Evolutionary conservation across 768 basidiomycete genomes (phyloP), one percentile per base, ranked within the genome.

Genomic region (Neoboletus subvelutipes): DNA sequence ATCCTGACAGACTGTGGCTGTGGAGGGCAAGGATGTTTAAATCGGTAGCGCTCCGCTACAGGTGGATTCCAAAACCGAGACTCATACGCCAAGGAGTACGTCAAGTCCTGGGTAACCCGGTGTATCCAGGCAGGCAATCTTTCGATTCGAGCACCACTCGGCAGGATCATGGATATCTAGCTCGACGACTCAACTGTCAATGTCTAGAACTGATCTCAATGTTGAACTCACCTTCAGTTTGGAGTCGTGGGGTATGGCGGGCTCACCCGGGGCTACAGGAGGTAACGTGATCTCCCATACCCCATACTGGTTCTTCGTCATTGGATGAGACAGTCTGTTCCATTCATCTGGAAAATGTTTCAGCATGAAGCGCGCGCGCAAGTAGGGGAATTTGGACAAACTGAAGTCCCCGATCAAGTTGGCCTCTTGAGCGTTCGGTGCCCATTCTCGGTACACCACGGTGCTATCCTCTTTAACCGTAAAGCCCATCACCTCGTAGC

Each of bases 41-140:
- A 96, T 29, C 78, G 76, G 77, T 98, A 97, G 47, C 68, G 76
- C 60, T 91, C 76, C 26, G 80, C 75, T 40, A 76, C 67, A 20
- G 92, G 87, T 1, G 97, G 97, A 71, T 98, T 98, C 97, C 97
- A 99, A 75, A 99, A 97, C n/a, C 92, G 86, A 20, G 93, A 92
- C 58, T 99, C 97, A 71, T 96, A 99, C 7, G 91, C 82, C 15
- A 94, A 91, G 18, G 97, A 98, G 42, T 92, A 84, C 47, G 75
- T 70, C 55, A 98, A 76, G 70, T 99, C 94, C 71, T 99, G 97
- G 5, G 96, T 98, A 59, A 98, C 96, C 58, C 96, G 91, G 55
- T 75, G 86, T 66, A 93, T 94, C 97, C 96, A 99, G 5, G 90
- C 86, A 5, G 97, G 96, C 40, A 98, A 70, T 39, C 95, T 86